Percentiles rank a stretch among this genome's conserved stretches.
These are phyloP conservation scores for Colletotrichum spaethianum DNA, from an alignment of 2,329 filamentous ascomycete species.

Conservation along the genomic window DNA sequence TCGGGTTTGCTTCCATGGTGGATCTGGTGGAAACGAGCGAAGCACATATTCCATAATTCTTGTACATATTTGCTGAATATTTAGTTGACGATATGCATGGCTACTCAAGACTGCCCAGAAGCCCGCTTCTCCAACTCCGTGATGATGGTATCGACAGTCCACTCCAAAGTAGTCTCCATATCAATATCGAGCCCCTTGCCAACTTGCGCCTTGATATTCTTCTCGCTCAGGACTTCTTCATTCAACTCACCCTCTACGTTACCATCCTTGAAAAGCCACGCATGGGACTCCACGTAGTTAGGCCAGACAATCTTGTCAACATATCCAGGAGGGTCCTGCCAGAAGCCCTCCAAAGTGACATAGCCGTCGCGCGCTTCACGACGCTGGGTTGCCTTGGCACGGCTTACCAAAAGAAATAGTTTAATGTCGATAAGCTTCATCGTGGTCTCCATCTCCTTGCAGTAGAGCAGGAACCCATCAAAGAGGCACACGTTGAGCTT, in stretches of 20 bases:
- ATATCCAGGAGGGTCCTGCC: constrained; percentile 94
- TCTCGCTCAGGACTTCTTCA: constrained; percentile 57
- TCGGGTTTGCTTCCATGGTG: not conserved
- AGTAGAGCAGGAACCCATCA: constrained; percentile 91
- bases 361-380: constrained; percentile 81
- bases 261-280: constrained; percentile 81
- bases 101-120: not conserved
- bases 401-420: constrained; percentile 82
- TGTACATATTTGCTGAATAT: not conserved
- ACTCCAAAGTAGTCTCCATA: constrained; percentile 75
- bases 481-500: constrained; percentile 76
- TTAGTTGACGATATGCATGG: not conserved
- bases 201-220: constrained; percentile 65
- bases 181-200: constrained; percentile 64
- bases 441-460: constrained; percentile 67
- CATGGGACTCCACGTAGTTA: constrained; percentile 87
- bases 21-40: not conserved
- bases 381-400: constrained; percentile 73
- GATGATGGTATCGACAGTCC: constrained; percentile 77
- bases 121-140: constrained; percentile 53
- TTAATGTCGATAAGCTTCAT: constrained; percentile 78
- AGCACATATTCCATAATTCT: not conserved
- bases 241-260: constrained; percentile 74
- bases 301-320: constrained; percentile 97
- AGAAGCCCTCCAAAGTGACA: constrained; percentile 90